Base-by-base conservation (phyloP, 768 basidiomycete genomes). In the Leccinum truebloodii region DNA sequence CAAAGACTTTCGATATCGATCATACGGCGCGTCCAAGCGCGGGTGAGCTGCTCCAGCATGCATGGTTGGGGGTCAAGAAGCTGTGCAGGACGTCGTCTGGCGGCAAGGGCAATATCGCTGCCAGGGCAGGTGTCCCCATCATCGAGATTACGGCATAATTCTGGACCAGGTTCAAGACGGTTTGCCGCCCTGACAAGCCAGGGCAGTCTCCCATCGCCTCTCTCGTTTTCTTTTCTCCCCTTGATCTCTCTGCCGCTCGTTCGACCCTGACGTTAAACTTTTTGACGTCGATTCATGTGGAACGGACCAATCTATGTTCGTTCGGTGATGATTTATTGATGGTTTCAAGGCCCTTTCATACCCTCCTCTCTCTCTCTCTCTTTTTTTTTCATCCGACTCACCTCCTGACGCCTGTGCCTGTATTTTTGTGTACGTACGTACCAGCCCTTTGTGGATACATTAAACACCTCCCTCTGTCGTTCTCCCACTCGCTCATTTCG, bases 1-100 rank as follows among this genome's bases (percentile, higher is more conserved):
- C 84, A 26, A 82, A 83, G 63, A 95, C 95, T 4, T 97, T 98
- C 69, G 91, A 94, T 63, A 77, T 94, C 50, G 84, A 97, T 65
- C 89, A 94, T 60, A 82, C 86, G 64, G 83, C 83, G 30, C 85
- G 95, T 54, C 94, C 94, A 6, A 84, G 89, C 18, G 94, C 94
- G 9, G 79, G 81, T 2, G 89, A 87, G 64, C 78, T 96, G 10
- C 80, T 94, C 39, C 82, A 83, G 55, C 89, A 95, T 69, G 69
- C 82, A 3, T 98, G 94, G 88, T 76, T 94, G 28, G 73, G 69
- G 4, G 35, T 48, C 53, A 80, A 79, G 68, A 81, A 80, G 52
- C 65, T 69, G 6, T 46, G 63, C 0, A 63, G 58, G 30, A 22
- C 48, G 37, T 58, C 62, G n/a, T 24, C 49, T 26, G 60, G 62